phyloP scores from a whole-genome alignment of 345 rosid species.

The Arabidopsis thaliana region DNA sequence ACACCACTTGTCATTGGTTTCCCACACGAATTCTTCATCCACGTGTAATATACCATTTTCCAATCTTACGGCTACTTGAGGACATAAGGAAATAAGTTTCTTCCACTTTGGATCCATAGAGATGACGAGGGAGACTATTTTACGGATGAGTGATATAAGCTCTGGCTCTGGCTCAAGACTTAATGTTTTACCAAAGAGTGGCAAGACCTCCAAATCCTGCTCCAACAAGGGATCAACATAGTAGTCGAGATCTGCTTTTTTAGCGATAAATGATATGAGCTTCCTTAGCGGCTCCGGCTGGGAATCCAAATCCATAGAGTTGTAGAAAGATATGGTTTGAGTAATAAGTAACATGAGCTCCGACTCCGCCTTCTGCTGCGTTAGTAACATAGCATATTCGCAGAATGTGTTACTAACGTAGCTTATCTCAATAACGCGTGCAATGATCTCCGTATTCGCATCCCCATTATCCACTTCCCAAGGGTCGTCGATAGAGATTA shows the following conservation, averaged over 20 bases:
- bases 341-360: not conserved
- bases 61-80: not conserved
- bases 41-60: not conserved
- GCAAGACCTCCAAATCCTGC: not conserved
- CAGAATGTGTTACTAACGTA: not conserved
- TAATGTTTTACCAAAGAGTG: not conserved
- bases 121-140: slow-evolving; percentile 3
- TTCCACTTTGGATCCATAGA: slow-evolving; percentile 3
- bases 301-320: slow-evolving; percentile 14
- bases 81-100: not conserved
- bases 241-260: not conserved
- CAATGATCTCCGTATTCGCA: not conserved
- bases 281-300: not conserved
- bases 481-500: not conserved
- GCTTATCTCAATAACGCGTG: not conserved
- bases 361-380: not conserved
- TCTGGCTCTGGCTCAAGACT: not conserved
- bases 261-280: slow-evolving; percentile 7
- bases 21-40: not conserved
- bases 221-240: not conserved
- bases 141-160: not conserved
- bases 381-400: not conserved
- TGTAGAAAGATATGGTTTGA: not conserved
- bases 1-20: not conserved
- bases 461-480: slow-evolving; percentile 14